These are phyloP conservation scores for Dioszegia hungarica DNA, from an alignment of 768 basidiomycete species.

Conservation along the genomic window DNA sequence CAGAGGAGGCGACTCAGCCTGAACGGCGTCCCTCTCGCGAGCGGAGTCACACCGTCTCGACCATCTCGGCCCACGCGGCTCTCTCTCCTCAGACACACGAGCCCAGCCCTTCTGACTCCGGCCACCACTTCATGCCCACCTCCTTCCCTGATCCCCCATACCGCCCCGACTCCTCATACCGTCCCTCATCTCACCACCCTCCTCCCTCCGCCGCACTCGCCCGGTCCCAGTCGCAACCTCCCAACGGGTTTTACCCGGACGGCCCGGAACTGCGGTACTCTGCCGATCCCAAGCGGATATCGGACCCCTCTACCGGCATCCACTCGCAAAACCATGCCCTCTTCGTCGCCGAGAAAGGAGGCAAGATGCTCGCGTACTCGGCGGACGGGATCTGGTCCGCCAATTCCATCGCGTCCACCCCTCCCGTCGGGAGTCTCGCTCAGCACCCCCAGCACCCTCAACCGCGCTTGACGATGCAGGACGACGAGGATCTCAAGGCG, in stretches of 20 bases:
- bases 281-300: conserved; percentile 10
- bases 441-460: not conserved
- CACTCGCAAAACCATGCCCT: conserved; percentile 37
- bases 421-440: not conserved
- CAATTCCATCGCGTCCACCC: conserved; percentile 13
- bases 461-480: not conserved
- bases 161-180: not conserved
- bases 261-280: not conserved
- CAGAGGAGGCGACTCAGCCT: not conserved
- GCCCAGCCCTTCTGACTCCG: not conserved
- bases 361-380: conserved; percentile 31
- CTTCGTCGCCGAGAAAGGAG: conserved; percentile 28
- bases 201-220: not conserved
- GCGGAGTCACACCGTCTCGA: conserved; percentile 4
- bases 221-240: not conserved
- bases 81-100: conserved; percentile 4
- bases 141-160: conserved; percentile 8
- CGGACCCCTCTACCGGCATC: conserved; percentile 24
- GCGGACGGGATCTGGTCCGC: conserved; percentile 14
- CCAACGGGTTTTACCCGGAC: not conserved
- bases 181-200: not conserved
- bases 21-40: not conserved
- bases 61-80: conserved; percentile 1
- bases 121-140: not conserved
- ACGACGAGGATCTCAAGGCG: not conserved